Percentiles rank a stretch among this genome's conserved stretches.
Evolutionary conservation across 805 yeast species (phyloP).

Genomic region (Kazachstania taianensis): DNA sequence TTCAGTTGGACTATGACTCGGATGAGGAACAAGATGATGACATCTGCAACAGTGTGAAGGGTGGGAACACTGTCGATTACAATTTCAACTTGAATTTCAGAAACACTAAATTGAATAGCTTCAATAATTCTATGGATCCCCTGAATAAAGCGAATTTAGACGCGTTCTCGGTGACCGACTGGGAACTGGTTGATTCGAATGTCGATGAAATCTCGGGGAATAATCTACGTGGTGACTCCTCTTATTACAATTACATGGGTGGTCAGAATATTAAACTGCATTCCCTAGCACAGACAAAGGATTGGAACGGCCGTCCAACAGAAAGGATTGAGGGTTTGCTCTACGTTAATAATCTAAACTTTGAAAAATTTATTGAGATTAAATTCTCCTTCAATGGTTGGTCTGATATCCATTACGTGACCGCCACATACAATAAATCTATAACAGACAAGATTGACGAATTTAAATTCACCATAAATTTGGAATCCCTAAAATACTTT

Average conservation of each 20-base stretch:
- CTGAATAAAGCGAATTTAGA: background rate
- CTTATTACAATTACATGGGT: background rate
- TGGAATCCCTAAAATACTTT: slow-evolving; percentile 21
- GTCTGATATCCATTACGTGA: slow-evolving; percentile 24
- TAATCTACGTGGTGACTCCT: background rate
- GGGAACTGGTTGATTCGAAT: background rate
- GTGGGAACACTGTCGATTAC: background rate
- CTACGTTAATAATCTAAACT: slow-evolving; percentile 25
- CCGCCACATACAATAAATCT: slow-evolving; percentile 22
- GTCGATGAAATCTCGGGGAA: background rate
- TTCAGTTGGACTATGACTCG: slow-evolving; percentile 15
- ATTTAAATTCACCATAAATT: slow-evolving; percentile 22
- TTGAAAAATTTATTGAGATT: slow-evolving; percentile 26
- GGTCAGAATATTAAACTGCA: slow-evolving; percentile 14
- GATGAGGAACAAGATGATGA: slow-evolving; percentile 13
- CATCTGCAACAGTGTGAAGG: background rate
- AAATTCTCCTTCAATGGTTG: slow-evolving; percentile 27
- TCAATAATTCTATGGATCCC: background rate
- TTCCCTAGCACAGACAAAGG: slow-evolving; percentile 6
- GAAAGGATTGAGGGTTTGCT: slow-evolving; percentile 20
- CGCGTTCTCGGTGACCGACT: background rate
- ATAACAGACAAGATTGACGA: slow-evolving; percentile 22
- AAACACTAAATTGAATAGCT: background rate
- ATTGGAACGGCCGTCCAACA: slow-evolving; percentile 5
- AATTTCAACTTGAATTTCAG: too few species aligned